phyloP scores from a whole-genome alignment of 2,329 filamentous ascomycete species.

The Cercospora janseana region DNA sequence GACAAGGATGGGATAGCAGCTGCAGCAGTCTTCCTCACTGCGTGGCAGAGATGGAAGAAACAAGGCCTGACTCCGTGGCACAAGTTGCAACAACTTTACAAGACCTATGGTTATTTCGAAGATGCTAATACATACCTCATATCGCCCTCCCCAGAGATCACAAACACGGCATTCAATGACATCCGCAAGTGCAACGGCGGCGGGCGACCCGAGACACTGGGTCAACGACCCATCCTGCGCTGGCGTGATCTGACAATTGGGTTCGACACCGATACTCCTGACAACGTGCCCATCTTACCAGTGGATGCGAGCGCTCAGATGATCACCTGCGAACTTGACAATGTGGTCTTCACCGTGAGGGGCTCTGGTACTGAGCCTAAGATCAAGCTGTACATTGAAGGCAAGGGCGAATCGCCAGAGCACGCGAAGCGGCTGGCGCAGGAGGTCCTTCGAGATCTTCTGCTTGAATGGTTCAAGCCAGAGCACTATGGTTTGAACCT shows the following conservation, averaged over 20 bases:
- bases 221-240: constrained; percentile 52
- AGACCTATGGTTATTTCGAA: constrained; percentile 59
- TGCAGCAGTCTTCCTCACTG: constrained; percentile 58
- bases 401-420: constrained; percentile 42
- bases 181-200: constrained; percentile 47
- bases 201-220: constrained; percentile 40
- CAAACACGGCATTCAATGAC: constrained; percentile 53
- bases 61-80: constrained; percentile 56
- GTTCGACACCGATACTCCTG: constrained; percentile 55
- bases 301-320: constrained; percentile 60
- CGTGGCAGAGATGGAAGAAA: constrained; percentile 51
- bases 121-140: constrained; percentile 64
- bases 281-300: constrained; percentile 55
- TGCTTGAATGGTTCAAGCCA: constrained; percentile 50
- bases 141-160: constrained; percentile 55
- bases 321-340: constrained; percentile 61
- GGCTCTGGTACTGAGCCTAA: constrained; percentile 66
- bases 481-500: constrained; percentile 32
- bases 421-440: constrained; percentile 47
- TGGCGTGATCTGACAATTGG: constrained; percentile 64
- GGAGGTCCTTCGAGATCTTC: constrained; percentile 47
- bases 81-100: constrained; percentile 58
- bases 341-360: constrained; percentile 58
- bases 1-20: constrained; percentile 66
- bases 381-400: constrained; percentile 61